Evolutionary conservation across 495 filamentous ascomycete genomes (phyloP).

Genomic region (Penicillium cataractarum): DNA sequence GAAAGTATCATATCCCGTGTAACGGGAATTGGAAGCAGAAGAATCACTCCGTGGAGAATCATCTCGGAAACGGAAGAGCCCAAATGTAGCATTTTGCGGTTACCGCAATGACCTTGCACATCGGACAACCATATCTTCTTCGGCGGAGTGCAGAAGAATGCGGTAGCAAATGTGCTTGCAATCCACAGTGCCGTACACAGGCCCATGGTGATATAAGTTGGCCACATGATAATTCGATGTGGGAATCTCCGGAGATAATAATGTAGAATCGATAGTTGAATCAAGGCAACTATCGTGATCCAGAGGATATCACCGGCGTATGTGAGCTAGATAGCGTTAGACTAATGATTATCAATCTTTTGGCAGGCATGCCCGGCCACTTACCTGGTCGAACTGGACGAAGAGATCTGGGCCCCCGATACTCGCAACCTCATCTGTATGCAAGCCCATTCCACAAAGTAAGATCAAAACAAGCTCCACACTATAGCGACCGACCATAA

Average conservation of each 20-base stretch:
- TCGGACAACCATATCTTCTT: slow-evolving; percentile 21
- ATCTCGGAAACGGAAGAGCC: slow-evolving; percentile 15
- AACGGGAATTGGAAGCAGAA: slow-evolving; percentile 13
- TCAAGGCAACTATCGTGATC: slow-evolving; percentile 18
- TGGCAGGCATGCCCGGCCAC: not conserved
- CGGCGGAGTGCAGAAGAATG: slow-evolving; percentile 25
- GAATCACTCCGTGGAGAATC: slow-evolving; percentile 22
- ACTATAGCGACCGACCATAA: slow-evolving; percentile 25
- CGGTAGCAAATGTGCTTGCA: slow-evolving; percentile 22
- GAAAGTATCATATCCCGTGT: slow-evolving; percentile 16
- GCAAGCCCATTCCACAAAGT: slow-evolving; percentile 27
- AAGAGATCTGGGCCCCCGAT: slow-evolving; percentile 20
- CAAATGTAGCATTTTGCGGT: slow-evolving; percentile 20
- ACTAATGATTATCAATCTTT: not conserved
- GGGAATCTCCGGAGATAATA: slow-evolving; percentile 25
- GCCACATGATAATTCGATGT: slow-evolving; percentile 11
- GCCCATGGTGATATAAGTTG: slow-evolving; percentile 16
- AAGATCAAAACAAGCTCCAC: slow-evolving; percentile 27
- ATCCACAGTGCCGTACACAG: slow-evolving; percentile 22
- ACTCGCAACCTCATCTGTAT: slow-evolving; percentile 18
- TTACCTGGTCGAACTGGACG: slow-evolving; percentile 23
- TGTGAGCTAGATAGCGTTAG: slow-evolving; percentile 25
- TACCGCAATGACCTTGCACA: slow-evolving; percentile 17
- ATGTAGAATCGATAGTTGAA: slow-evolving; percentile 27
- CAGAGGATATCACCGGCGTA: slow-evolving; percentile 28